These are phyloP conservation scores for Cyclocybe cylindracea DNA, from an alignment of 768 basidiomycete genomes.

Conservation along the genomic window DNA sequence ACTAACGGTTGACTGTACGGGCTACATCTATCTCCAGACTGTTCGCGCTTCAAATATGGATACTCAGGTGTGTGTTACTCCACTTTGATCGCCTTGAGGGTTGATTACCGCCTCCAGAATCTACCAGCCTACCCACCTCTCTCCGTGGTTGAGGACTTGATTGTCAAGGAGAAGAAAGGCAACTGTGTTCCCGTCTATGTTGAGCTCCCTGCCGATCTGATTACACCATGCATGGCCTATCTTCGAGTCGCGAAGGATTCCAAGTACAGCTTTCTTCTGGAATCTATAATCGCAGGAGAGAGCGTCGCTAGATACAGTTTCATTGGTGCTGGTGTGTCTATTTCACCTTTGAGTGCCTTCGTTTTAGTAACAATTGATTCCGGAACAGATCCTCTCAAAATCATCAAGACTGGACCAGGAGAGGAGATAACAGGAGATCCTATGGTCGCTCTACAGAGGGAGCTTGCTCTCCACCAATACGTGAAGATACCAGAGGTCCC, in stretches of 20 bases:
- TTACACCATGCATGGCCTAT: slow-evolving; percentile 97
- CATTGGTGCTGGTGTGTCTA: slow-evolving; percentile 81
- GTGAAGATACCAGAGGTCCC: slow-evolving; percentile 89
- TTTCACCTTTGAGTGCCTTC: too few relatives aligned
- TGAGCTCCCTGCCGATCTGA: slow-evolving; percentile 91
- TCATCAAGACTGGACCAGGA: slow-evolving; percentile 84
- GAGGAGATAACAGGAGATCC: slow-evolving; percentile 89
- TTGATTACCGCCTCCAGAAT: slow-evolving; percentile 41
- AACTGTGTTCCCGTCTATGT: slow-evolving; percentile 94
- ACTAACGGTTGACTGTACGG: not conserved
- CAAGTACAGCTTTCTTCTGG: slow-evolving; percentile 92
- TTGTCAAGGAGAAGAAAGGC: slow-evolving; percentile 79
- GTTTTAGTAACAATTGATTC: too few relatives aligned
- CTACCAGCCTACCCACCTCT: slow-evolving; percentile 72
- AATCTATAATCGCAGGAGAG: slow-evolving; percentile 90
- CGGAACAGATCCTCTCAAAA: slow-evolving; percentile 83
- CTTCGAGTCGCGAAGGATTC: slow-evolving; percentile 90
- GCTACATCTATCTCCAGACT: too few relatives aligned
- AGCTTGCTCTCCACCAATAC: slow-evolving; percentile 85
- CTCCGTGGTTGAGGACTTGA: slow-evolving; percentile 72
- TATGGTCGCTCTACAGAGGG: slow-evolving; percentile 78
- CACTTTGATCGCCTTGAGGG: not conserved
- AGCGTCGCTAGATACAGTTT: slow-evolving; percentile 93
- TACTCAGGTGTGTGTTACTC: slow-evolving; percentile 40
- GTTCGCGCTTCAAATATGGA: slow-evolving; percentile 38